Conservation (phyloP, 1,284 basidiomycete genomes). For the Xerocomus nothofagi region DNA sequence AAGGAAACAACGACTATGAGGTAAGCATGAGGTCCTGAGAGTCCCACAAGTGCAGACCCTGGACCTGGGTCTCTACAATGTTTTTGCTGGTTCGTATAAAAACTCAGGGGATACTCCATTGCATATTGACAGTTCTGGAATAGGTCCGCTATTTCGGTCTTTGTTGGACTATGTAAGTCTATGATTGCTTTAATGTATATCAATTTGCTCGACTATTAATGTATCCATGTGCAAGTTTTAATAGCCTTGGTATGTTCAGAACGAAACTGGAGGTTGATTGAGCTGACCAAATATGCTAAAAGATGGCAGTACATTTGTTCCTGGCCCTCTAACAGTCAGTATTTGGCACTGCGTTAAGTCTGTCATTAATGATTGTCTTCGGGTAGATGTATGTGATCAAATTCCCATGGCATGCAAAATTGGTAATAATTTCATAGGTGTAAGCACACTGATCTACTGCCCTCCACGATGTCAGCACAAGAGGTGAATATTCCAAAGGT, state of each 20-base stretch:
- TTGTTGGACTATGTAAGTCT: not conserved
- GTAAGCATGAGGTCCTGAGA: not conserved
- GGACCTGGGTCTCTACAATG: too few species aligned
- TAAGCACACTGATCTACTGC: not conserved
- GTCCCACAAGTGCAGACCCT: not conserved
- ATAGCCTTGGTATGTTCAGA: not conserved
- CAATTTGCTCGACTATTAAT: not conserved
- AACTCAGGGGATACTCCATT: too few species aligned
- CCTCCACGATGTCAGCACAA: not conserved
- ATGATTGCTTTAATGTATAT: not conserved
- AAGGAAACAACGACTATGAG: not conserved
- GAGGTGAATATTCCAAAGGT: not conserved
- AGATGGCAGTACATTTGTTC: not conserved
- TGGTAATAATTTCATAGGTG: not conserved
- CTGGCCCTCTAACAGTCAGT: not conserved
- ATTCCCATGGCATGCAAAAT: not conserved
- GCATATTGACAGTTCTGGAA: too few species aligned
- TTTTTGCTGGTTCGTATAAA: too few species aligned
- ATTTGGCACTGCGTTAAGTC: not conserved
- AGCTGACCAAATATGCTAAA: not conserved
- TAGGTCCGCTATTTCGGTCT: constrained; percentile 2
- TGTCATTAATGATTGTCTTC: not conserved
- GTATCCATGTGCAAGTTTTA: not conserved
- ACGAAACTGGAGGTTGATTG: too few species aligned
- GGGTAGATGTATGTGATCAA: not conserved